Percentiles rank a stretch among this genome's conserved stretches.
phyloP scores from a whole-genome alignment of 805 yeast species.

The Ogataea methylovora region DNA sequence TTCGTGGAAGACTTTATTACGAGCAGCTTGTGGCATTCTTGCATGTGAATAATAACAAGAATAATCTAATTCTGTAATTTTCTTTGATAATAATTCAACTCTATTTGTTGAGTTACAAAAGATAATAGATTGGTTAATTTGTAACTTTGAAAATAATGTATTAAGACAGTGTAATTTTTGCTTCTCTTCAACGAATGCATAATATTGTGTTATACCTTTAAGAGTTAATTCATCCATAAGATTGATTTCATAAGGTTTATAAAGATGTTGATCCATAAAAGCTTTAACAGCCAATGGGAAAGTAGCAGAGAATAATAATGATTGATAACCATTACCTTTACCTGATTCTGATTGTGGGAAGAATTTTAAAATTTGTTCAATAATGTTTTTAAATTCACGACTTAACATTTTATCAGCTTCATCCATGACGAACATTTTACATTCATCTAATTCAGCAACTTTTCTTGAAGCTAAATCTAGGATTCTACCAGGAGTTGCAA shows the following conservation, averaged over 20 bases:
- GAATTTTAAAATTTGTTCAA: slow-evolving; percentile 77
- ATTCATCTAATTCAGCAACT: slow-evolving; percentile 79
- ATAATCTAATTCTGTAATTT: slow-evolving; percentile 92
- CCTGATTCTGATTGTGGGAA: slow-evolving; percentile 48
- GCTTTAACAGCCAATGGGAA: slow-evolving; percentile 91
- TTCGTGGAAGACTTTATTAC: slow-evolving; percentile 97
- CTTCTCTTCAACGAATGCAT: slow-evolving; percentile 96
- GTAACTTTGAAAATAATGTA: slow-evolving; percentile 88
- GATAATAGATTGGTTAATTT: slow-evolving; percentile 93
- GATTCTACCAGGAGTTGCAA: slow-evolving; percentile 97
- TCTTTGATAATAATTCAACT: slow-evolving; percentile 91
- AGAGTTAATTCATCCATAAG: slow-evolving; percentile 96
- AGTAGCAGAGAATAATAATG: slow-evolving; percentile 87
- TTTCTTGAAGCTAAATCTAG: slow-evolving; percentile 86
- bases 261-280: slow-evolving; percentile 85
- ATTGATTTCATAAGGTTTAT: slow-evolving; percentile 91
- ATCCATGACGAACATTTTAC: slow-evolving; percentile 91
- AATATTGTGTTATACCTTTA: slow-evolving; percentile 93
- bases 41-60: slow-evolving; percentile 98
- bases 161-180: slow-evolving; percentile 95
- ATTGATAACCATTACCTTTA: slow-evolving; percentile 53
- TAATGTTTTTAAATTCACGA: slow-evolving; percentile 79
- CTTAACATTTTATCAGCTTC: slow-evolving; percentile 97
- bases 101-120: slow-evolving; percentile 96
- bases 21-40: slow-evolving; percentile 92